These are phyloP conservation scores for Chytridium lagenaria DNA, from an alignment of 371 early-diverging fungal genomes.

Conservation along the genomic window DNA sequence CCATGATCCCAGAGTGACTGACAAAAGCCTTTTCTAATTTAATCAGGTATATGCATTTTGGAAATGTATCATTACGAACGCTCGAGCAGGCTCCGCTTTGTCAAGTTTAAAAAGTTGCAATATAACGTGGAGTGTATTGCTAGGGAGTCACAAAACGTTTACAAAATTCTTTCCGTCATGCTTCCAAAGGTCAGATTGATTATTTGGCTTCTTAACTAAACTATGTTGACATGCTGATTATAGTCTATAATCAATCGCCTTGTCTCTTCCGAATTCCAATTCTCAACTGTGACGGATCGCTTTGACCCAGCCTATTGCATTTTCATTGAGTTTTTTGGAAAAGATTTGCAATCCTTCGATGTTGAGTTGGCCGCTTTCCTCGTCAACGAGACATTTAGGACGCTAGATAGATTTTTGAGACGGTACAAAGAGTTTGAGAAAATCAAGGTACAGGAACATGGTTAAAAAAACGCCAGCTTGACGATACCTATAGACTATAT, in stretches of 20 bases:
- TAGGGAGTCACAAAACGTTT: background rate
- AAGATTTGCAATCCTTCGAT: background rate
- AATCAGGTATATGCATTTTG: background rate
- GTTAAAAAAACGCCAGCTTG: background rate
- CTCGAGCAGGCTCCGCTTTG: background rate
- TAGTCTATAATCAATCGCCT: slow-evolving; percentile 16
- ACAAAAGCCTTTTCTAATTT: background rate
- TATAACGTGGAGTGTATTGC: slow-evolving; percentile 6
- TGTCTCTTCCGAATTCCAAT: slow-evolving; percentile 14
- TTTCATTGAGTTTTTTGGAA: slow-evolving; percentile 19
- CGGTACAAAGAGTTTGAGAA: slow-evolving; percentile 18
- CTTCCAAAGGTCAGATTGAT: slow-evolving; percentile 11
- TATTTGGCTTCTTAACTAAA: background rate
- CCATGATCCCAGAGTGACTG: background rate
- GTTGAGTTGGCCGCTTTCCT: background rate
- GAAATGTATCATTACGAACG: slow-evolving; percentile 6
- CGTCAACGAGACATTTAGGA: slow-evolving; percentile 15
- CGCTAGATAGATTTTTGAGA: slow-evolving; percentile 13
- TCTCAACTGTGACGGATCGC: slow-evolving; percentile 22
- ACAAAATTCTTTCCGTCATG: slow-evolving; percentile 4
- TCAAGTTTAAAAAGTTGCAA: slow-evolving; percentile 5
- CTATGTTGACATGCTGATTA: no score
- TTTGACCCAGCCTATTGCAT: slow-evolving; percentile 19
- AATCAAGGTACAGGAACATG: slow-evolving; percentile 8
- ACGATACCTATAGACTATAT: background rate